A percentile compares a stretch with the other conserved stretches of the same genome.
Conservation (phyloP, 371 early-diverging fungal genomes). For the Mucor irregularis region DNA sequence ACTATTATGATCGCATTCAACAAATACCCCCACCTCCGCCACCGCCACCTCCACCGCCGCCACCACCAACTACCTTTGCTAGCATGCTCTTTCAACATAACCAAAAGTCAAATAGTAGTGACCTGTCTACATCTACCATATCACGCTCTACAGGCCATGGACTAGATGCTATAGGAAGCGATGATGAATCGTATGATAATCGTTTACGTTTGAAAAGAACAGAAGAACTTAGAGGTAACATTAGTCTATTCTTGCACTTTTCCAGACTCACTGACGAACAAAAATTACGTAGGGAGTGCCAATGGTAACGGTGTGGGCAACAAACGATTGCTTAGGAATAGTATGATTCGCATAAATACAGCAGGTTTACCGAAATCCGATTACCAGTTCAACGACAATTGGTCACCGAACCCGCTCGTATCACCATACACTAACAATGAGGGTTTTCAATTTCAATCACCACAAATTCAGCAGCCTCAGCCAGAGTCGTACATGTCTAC, state of each 20-base stretch:
- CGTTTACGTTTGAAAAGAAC: slow-evolving; percentile 37
- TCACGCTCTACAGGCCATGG: background rate
- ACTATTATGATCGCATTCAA: slow-evolving; percentile 1
- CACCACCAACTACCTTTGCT: background rate
- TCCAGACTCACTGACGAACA: slow-evolving; percentile 14
- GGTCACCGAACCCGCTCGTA: slow-evolving; percentile 28
- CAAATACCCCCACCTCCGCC: background rate
- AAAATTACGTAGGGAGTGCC: slow-evolving; percentile 15
- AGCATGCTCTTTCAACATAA: background rate
- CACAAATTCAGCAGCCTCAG: background rate
- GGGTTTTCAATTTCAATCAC: too few species aligned
- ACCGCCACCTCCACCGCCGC: background rate
- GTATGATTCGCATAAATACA: slow-evolving; percentile 30
- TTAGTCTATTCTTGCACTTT: slow-evolving; percentile 13
- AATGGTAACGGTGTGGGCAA: background rate
- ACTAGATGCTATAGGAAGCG: slow-evolving; percentile 26
- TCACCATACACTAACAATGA: slow-evolving; percentile 17
- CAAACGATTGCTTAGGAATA: background rate
- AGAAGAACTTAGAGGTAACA: slow-evolving; percentile 40
- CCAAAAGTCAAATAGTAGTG: background rate
- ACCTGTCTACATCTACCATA: background rate
- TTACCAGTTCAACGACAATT: slow-evolving; percentile 9
- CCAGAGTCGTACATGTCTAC: slow-evolving; percentile 1
- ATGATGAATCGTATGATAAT: slow-evolving; percentile 44
- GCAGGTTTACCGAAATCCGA: slow-evolving; percentile 27